Evolutionary conservation across 768 basidiomycete species (phyloP).

Genomic region (Macrocybe gigantea): DNA sequence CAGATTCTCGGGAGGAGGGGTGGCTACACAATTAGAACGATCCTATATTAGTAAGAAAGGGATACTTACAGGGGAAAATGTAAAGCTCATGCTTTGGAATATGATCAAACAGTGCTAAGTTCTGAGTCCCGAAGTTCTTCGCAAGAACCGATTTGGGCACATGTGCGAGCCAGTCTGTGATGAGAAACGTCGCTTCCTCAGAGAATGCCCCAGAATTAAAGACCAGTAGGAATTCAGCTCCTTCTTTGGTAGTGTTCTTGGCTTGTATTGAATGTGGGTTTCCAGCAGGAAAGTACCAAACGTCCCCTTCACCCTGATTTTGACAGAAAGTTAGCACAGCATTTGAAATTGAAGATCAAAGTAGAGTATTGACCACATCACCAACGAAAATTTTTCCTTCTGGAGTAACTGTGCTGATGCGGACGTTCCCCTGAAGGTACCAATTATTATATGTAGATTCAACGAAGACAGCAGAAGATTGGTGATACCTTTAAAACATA

Average conservation of each 20-base stretch:
- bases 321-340: not conserved
- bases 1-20: slow-evolving; percentile 22
- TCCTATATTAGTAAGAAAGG: not conserved
- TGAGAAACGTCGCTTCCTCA: slow-evolving; percentile 50
- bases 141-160: slow-evolving; percentile 41
- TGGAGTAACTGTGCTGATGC: slow-evolving; percentile 41
- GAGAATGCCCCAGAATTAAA: slow-evolving; percentile 47
- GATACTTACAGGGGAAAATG: slow-evolving; percentile 41
- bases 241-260: slow-evolving; percentile 34
- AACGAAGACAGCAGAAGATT: not conserved
- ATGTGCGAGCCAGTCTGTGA: slow-evolving; percentile 50
- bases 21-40: not conserved
- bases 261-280: slow-evolving; percentile 53
- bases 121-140: slow-evolving; percentile 43
- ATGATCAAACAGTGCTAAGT: slow-evolving; percentile 31
- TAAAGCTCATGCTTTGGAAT: slow-evolving; percentile 43
- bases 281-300: slow-evolving; percentile 56
- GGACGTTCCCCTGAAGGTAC: slow-evolving; percentile 34
- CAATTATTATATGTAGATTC: not conserved
- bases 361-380: slow-evolving; percentile 34
- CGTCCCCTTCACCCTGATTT: slow-evolving; percentile 36
- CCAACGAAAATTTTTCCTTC: slow-evolving; percentile 44
- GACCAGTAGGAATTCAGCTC: slow-evolving; percentile 48
- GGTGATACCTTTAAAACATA: slow-evolving; percentile 37
- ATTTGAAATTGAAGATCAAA: not conserved